Percentiles rank a stretch among this genome's conserved stretches.
Evolutionary conservation across 306 rosid species (phyloP).

Genomic region (Hippophae rhamnoides): DNA sequence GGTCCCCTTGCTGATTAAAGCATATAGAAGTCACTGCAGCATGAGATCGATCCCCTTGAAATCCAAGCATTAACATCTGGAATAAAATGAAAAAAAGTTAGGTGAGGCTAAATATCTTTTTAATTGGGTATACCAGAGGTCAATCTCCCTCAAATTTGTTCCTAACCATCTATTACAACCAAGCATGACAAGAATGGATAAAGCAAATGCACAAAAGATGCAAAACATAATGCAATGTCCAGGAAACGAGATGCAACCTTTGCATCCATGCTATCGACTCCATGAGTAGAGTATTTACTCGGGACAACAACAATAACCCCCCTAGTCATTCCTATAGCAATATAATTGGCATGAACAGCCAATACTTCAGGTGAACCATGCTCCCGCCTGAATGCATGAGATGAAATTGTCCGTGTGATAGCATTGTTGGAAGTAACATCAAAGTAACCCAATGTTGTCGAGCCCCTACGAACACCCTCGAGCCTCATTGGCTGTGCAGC

Average conservation of each 20-base stretch:
- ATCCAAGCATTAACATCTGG: slow-evolving; percentile 73
- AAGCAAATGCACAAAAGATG: background rate
- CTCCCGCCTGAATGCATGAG: slow-evolving; percentile 64
- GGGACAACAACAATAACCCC: slow-evolving; percentile 67
- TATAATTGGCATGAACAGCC: slow-evolving; percentile 71
- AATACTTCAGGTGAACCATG: slow-evolving; percentile 83
- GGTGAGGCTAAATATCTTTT: background rate
- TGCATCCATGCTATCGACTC: slow-evolving; percentile 61
- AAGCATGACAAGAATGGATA: background rate
- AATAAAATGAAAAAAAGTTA: slow-evolving; percentile 24
- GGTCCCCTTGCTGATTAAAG: slow-evolving; percentile 91
- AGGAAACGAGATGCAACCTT: slow-evolving; percentile 42
- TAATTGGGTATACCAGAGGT: background rate
- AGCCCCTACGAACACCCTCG: slow-evolving; percentile 80
- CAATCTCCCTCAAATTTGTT: background rate
- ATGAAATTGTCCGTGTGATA: slow-evolving; percentile 54
- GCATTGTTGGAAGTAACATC: slow-evolving; percentile 56
- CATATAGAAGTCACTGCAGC: slow-evolving; percentile 83
- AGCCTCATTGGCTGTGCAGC: slow-evolving; percentile 99
- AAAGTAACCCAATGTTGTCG: slow-evolving; percentile 77
- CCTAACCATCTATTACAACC: background rate
- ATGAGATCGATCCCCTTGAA: slow-evolving; percentile 68
- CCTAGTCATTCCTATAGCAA: slow-evolving; percentile 87
- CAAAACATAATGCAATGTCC: background rate
- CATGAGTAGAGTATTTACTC: slow-evolving; percentile 72